Conservation (phyloP, 192 early-diverging fungal species). For the Diversispora epigaea region DNA sequence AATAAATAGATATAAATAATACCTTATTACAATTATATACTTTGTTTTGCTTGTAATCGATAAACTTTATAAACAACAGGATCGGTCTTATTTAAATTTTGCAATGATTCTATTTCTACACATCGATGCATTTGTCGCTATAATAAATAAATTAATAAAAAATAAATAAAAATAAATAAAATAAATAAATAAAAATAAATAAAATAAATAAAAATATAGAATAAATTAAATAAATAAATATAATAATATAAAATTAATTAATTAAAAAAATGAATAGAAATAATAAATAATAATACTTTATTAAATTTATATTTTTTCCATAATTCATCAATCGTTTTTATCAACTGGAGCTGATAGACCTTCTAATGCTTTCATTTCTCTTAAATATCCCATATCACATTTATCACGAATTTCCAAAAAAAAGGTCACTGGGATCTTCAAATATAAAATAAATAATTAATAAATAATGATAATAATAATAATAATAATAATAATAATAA, state of each 20-base stretch:
- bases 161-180: neutral
- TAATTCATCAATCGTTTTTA: conserved; percentile 47
- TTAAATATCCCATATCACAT: conserved; percentile 71
- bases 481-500: too few species aligned
- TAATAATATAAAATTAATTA: too few species aligned
- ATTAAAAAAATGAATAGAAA: neutral
- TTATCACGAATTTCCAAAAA: conserved; percentile 83
- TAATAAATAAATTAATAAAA: neutral
- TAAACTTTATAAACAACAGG: conserved; percentile 52
- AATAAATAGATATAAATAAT: conserved; percentile 17
- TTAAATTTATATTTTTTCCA: conserved; percentile 72
- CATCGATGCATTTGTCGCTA: conserved; percentile 80
- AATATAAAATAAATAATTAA: too few species aligned
- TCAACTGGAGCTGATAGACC: conserved; percentile 62
- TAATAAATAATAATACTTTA: conserved; percentile 49
- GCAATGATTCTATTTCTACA: conserved; percentile 74
- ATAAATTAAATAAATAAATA: neutral
- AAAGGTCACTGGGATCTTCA: conserved; percentile 91
- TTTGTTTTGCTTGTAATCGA: conserved; percentile 79
- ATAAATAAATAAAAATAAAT: neutral
- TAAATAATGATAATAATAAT: too few species aligned
- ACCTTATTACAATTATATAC: conserved; percentile 78
- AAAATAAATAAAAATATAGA: neutral
- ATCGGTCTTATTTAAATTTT: conserved; percentile 56
- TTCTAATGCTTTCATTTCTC: conserved; percentile 57